Base-by-base conservation (phyloP, 805 yeast genomes). In the Cyberlindnera misumaiensis region DNA sequence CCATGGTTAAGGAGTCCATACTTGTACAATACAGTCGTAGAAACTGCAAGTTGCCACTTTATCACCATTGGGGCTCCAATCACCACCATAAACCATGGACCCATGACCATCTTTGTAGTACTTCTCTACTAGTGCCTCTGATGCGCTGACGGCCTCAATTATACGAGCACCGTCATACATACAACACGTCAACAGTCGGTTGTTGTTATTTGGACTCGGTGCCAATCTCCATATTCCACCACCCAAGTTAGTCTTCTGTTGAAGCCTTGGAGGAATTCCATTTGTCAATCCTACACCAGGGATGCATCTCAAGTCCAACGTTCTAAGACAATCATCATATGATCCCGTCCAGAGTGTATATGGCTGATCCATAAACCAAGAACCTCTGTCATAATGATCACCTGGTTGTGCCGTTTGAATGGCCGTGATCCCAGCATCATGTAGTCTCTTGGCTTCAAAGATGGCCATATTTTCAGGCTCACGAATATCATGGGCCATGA, bases 181-280 rank as follows among this genome's bases (percentile, higher is more conserved):
- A 54, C 96, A 87, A 57, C 97, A 89, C 0, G 80, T 77, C 35
- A 90, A 62, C 0, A 90, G 69, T 30, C 74, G 62, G 40, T 73
- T 62, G 26, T 65, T 67, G 11, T 53, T 48, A 4, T 53, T 39
- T 0, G 77, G 74, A 14, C 75, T 67, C 2, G 95, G 96, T 7
- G 77, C 63, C 41, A 93, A 67, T 50, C 96, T 67, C 98, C 98
- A 90, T 3, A 90, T 97, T 2, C 98, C 98, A 5, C 98, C 97
- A 1, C 87, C 89, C 3, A 93, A 63, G 34, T 80, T 72, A 22
- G 65, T 58, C 31, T 64, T 63, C 11, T 65, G 58, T 5, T 56
- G 53, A 0, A 67, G 64, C 24, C 58, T 60, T 0, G 90, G 90
- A 2, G 72, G 62, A n/a, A 65, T 51, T 1, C 83, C 80, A 17